phyloP scores from a whole-genome alignment of 2,329 filamentous ascomycete genomes.

The Hymenotorrendiella dingleyae region DNA sequence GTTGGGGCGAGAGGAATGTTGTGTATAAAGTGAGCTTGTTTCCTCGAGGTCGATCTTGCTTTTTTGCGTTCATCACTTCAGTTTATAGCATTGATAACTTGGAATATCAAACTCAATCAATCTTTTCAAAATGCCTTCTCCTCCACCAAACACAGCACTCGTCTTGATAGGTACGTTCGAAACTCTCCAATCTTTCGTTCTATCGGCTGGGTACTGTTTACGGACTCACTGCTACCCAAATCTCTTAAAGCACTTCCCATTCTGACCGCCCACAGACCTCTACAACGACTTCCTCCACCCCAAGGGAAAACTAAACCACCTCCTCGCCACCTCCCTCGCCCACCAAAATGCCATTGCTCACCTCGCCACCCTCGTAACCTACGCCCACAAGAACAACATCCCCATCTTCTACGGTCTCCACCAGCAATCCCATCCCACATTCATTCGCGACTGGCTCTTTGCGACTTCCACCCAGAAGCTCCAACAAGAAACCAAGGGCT shows the following conservation, averaged over 20 bases:
- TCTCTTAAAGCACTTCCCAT: too few species aligned
- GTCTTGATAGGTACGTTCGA: too few species aligned
- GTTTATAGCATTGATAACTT: too few species aligned
- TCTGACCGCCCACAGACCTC: too few species aligned
- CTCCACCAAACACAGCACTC: slow-evolving; percentile 17
- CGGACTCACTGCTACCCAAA: too few species aligned
- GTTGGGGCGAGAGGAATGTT: too few species aligned
- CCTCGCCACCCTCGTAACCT: slow-evolving; percentile 22
- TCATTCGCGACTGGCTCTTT: slow-evolving; percentile 28
- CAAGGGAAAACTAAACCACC: slow-evolving; percentile 20
- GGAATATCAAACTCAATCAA: too few species aligned
- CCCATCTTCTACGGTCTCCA: slow-evolving; percentile 34
- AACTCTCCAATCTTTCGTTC: too few species aligned
- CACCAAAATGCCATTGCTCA: slow-evolving; percentile 26
- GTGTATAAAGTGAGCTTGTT: too few species aligned
- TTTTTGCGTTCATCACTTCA: too few species aligned
- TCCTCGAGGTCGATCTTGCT: too few species aligned
- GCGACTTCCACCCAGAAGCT: slow-evolving; percentile 16
- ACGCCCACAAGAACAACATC: slow-evolving; percentile 23
- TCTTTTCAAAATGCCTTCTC: background rate
- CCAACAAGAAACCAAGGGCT: slow-evolving; percentile 18
- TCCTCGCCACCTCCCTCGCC: slow-evolving; percentile 25
- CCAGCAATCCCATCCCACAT: slow-evolving; percentile 23
- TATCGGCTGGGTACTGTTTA: too few species aligned
- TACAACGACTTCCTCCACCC: slow-evolving; percentile 28